phyloP scores from a whole-genome alignment of 495 filamentous ascomycete genomes.

The Aspergillus wentii region DNA sequence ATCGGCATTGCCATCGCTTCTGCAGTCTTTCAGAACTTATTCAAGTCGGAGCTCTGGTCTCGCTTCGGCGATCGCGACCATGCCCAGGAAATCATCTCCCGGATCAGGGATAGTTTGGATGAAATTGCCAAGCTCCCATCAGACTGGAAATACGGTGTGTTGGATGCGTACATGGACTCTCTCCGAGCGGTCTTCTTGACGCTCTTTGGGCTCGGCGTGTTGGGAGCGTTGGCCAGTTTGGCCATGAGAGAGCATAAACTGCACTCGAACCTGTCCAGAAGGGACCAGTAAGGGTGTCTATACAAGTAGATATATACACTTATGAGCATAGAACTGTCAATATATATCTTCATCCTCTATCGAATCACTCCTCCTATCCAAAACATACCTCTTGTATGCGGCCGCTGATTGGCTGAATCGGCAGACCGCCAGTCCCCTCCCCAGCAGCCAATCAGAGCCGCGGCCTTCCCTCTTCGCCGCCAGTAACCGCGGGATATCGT shows the following conservation, averaged over 20 bases:
- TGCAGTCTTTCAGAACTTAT: conserved; percentile 72
- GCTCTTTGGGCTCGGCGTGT: conserved; percentile 52
- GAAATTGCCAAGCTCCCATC: conserved; percentile 65
- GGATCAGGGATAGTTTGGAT: conserved; percentile 68
- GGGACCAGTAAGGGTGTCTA: conserved; percentile 9
- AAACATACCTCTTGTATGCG: too few relatives aligned
- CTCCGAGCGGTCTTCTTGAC: conserved; percentile 72
- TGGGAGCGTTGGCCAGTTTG: conserved; percentile 56
- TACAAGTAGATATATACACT: neutral
- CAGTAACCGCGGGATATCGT: too few relatives aligned
- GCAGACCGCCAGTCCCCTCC: neutral
- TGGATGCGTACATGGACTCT: conserved; percentile 70
- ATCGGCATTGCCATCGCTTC: conserved; percentile 77
- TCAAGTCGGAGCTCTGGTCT: conserved; percentile 55
- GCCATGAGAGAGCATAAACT: conserved; percentile 76
- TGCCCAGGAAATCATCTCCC: conserved; percentile 62
- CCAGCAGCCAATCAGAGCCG: neutral
- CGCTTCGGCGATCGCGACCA: conserved; percentile 62
- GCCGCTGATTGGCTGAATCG: neutral
- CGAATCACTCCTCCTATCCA: too few relatives aligned
- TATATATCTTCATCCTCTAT: neutral
- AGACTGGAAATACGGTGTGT: conserved; percentile 65
- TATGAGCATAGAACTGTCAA: neutral
- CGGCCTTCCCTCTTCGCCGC: too few relatives aligned
- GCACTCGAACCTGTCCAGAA: conserved; percentile 63